Base-by-base conservation (phyloP, 305 asterid species). In the Plantago coronopus region DNA sequence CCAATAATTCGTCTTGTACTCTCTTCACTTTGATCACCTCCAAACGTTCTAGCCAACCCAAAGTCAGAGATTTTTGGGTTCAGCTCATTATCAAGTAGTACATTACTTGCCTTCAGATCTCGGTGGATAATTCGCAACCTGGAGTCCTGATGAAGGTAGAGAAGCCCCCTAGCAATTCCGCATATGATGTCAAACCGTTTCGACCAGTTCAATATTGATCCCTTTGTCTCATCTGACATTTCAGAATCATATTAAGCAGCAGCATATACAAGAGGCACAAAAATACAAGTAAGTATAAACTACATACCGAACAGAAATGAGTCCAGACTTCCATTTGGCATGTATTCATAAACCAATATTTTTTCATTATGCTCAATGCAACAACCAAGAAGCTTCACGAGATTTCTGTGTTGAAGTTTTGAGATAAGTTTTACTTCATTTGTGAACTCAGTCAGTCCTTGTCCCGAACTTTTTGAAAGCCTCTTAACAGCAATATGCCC, bases 131-230 rank as follows among this genome's bases (percentile, higher is more conserved):
- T 72, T 48, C 77, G 51, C 17, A 79, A 60, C 17, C 69, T 63
- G 22, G 84, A 79, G 71, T 79, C 81, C 48, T 68, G 81, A 68
- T 79, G 84, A 34, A 75, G 84, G 68, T 79, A 75, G 67, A 75
- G 11, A 31, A 79, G 79, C 31, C 81, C 84, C 47, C 79, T 62
- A 29, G 79, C 81, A 54, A 76, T 66, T 22, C 81, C 79, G 14
- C 63, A 62, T 22, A 76, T 73, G 27, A 76, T 71, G 16, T 53
- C 22, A 62, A 74, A 67, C 27, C 76, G 74, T 43, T 40, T 71
- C 11, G 66, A 44, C 80, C 83, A 74, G 45, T 72, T 78, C 9
- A 71, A 50, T 31, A 17, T 22, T 20, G 10, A 31, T 53, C 77
- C 71, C 61, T 53, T 61, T 6, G 17, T 5, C 7, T 63, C 63